A percentile compares a stretch with the other conserved stretches of the same genome.
phyloP scores from a whole-genome alignment of 2,329 filamentous ascomycete species.

The Fusarium siculi region DNA sequence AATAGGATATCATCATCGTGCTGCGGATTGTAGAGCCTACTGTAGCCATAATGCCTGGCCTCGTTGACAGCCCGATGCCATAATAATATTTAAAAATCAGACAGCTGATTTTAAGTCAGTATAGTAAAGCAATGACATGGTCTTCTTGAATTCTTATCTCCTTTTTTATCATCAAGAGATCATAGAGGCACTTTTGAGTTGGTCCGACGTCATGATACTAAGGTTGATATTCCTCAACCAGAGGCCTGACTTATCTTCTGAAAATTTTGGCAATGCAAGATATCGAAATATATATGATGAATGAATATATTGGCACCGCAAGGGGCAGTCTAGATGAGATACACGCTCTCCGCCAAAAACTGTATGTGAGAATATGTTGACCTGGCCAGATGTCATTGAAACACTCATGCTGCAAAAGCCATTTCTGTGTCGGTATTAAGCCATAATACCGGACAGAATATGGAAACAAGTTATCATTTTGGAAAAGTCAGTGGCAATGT shows the following conservation, averaged over 20 bases:
- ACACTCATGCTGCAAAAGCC: slow-evolving; percentile 48
- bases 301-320: background rate
- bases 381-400: slow-evolving; percentile 47
- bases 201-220: background rate
- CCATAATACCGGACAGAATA: slow-evolving; percentile 25
- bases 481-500: background rate
- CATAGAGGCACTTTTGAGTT: background rate
- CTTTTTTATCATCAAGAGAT: background rate
- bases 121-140: background rate
- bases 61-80: background rate
- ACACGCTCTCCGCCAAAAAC: fast-evolving
- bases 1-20: background rate
- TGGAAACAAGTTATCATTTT: slow-evolving; percentile 46
- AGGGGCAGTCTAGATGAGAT: background rate
- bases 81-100: fast-evolving
- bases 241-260: background rate
- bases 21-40: background rate
- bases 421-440: slow-evolving; percentile 38
- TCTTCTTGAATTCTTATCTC: background rate
- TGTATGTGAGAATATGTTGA: background rate
- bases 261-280: background rate
- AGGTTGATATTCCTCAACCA: background rate
- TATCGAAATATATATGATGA: background rate
- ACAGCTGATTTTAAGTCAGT: background rate
- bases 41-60: background rate